Conservation (phyloP, 1,139 yeast species). For the Yamadazyma sp. region DNA sequence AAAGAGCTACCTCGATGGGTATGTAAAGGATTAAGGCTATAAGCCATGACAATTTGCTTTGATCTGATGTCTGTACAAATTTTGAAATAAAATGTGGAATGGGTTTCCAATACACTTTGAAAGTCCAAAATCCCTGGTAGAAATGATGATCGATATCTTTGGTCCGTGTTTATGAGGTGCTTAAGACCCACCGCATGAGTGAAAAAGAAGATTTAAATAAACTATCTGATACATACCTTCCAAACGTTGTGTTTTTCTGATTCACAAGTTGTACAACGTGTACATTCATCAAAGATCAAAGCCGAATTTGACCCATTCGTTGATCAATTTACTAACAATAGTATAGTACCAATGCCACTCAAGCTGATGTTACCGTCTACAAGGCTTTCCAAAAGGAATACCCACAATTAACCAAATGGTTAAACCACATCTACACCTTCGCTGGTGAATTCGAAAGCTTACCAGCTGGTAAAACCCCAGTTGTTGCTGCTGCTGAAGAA, state of each 20-base stretch:
- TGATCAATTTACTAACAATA: conserved; percentile 10
- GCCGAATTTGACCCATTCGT: neutral
- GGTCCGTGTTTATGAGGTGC: conserved; percentile 98
- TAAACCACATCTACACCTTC: conserved; percentile 94
- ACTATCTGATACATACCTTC: conserved; percentile 27
- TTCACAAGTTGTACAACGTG: neutral
- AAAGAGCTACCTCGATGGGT: conserved; percentile 94
- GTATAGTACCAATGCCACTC: conserved; percentile 76
- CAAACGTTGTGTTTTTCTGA: too few relatives aligned
- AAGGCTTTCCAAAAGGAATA: conserved; percentile 90
- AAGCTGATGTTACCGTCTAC: conserved; percentile 92
- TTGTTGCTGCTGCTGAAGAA: conserved; percentile 54
- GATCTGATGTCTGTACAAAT: too few relatives aligned
- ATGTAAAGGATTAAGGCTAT: conserved; percentile 38
- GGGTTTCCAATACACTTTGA: neutral
- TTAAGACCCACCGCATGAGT: conserved; percentile 94
- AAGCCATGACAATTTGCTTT: too few relatives aligned
- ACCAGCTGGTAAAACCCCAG: conserved; percentile 74
- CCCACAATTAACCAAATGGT: conserved; percentile 98
- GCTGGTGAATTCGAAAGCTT: conserved; percentile 77
- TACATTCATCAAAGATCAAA: neutral
- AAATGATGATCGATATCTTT: conserved; percentile 72
- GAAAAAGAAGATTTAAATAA: conserved; percentile 59
- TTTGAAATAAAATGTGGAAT: neutral
- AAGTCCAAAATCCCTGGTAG: neutral